Base-by-base conservation (phyloP, 192 early-diverging fungal species). In the Umbelopsis vinacea region DNA sequence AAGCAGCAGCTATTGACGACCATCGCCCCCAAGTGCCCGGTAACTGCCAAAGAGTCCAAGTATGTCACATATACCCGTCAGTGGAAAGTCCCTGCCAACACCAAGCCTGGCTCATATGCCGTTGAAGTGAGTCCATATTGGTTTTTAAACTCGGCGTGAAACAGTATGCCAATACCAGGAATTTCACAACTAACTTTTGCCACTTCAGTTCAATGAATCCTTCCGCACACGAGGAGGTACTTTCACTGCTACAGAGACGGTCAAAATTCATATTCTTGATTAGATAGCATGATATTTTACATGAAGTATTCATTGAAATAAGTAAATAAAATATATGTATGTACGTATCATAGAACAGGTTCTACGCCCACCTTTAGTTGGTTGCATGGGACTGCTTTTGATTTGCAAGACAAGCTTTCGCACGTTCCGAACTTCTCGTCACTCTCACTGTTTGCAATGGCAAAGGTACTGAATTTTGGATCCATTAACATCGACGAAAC, bases 401-500 rank as follows among this genome's bases (percentile, higher is more conserved):
- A 63, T 0, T 15, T 2, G 57, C 0, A 22, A 26, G 0, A 23
- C 22, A 15, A 55, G 10, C 29, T 35, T 29, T 63, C 6, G 57
- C 33, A 37, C 8, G 33, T 63, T 8, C 55, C 24, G 26, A 43
- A 43, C 3, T 1, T 60, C 0, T 2, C 12, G 15, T 15, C 5
- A 21, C 17, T 50, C 14, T 50, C 57, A 38, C 15, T 6, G 1
- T 10, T 17, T 17, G 33, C 26, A 17, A 76, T 76, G 75, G 45
- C 81, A 40, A 87, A 82, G 69, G 77, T 89, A 21, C 81, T 89
- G n/a, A 81, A 82, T 55, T 89, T 92, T 71, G 93, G 92, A 17
- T 93, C 92, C 14, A 82, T 92, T 48, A 95, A 94, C 82, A 87
- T 92, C 53, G 93, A 95, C 79, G 90, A 92, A 52, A 90, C 92